Evolutionary conservation across 2,329 filamentous ascomycete genomes (phyloP).

Genomic region (Colletotrichum caudatum): DNA sequence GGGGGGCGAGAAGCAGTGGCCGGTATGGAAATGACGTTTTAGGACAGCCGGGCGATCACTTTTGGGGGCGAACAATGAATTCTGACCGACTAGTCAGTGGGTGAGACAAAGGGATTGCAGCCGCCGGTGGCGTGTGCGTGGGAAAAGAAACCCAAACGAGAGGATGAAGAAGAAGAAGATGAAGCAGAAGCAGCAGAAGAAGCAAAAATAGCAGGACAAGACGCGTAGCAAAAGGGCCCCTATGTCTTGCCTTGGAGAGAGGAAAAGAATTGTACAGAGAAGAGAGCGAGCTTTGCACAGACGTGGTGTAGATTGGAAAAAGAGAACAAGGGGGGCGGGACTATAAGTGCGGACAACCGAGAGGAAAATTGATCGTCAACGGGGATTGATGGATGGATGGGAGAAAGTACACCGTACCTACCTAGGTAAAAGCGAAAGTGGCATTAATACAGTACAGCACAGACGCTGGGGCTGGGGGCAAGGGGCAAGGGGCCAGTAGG

Average conservation of each 20-base stretch:
- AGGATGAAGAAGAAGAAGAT: constrained; percentile 1
- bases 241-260: not conserved
- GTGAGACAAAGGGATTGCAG: constrained; percentile 21
- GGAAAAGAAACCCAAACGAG: not conserved
- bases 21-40: constrained; percentile 40
- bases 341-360: constrained; percentile 3
- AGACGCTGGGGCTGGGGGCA: constrained; percentile 10
- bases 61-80: constrained; percentile 14
- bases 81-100: constrained; percentile 2
- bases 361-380: constrained; percentile 25
- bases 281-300: constrained; percentile 5
- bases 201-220: constrained; percentile 12
- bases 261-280: constrained; percentile 19
- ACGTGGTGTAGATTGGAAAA: not conserved
- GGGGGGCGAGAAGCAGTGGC: constrained; percentile 23
- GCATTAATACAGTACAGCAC: constrained; percentile 36
- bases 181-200: not conserved
- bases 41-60: constrained; percentile 13
- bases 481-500: not conserved
- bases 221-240: not conserved
- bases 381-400: constrained; percentile 14
- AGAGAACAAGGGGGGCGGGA: not conserved
- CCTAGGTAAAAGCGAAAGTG: constrained; percentile 15
- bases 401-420: not conserved
- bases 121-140: constrained; percentile 1